Evolutionary conservation across 192 early-diverging fungal genomes (phyloP).

Genomic region (Dissophora globulifera): DNA sequence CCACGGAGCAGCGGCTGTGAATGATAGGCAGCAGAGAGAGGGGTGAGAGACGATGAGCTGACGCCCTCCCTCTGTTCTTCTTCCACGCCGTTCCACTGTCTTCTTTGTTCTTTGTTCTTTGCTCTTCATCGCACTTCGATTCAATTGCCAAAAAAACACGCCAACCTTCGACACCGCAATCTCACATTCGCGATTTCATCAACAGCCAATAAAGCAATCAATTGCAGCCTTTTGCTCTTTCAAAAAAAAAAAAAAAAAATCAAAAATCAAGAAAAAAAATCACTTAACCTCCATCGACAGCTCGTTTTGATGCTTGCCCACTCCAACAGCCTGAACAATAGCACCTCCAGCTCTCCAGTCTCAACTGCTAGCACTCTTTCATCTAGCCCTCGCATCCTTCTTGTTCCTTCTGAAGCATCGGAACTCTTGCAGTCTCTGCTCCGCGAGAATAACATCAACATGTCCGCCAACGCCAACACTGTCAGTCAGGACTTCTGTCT

Average conservation of each 20-base stretch:
- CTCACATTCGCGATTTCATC: neutral
- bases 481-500: conserved; percentile 30
- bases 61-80: neutral
- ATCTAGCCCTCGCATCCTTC: conserved; percentile 7
- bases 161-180: neutral
- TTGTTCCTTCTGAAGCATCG: conserved; percentile 11
- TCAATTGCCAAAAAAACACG: neutral
- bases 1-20: no score
- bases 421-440: conserved; percentile 15
- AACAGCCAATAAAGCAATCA: neutral
- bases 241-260: neutral
- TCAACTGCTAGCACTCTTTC: conserved; percentile 6
- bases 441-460: conserved; percentile 14
- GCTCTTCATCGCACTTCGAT: conserved; percentile 13
- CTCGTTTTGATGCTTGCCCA: neutral
- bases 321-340: neutral
- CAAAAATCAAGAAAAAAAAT: no score
- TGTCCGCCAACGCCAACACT: conserved; percentile 13
- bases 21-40: no score
- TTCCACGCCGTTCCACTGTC: no score
- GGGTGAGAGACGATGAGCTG: neutral
- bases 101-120: conserved; percentile 4
- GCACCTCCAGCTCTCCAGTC: neutral
- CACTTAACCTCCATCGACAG: neutral
- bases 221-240: neutral